Evolutionary conservation across 805 yeast genomes (phyloP).

Genomic region (Candida methanosorbosa): DNA sequence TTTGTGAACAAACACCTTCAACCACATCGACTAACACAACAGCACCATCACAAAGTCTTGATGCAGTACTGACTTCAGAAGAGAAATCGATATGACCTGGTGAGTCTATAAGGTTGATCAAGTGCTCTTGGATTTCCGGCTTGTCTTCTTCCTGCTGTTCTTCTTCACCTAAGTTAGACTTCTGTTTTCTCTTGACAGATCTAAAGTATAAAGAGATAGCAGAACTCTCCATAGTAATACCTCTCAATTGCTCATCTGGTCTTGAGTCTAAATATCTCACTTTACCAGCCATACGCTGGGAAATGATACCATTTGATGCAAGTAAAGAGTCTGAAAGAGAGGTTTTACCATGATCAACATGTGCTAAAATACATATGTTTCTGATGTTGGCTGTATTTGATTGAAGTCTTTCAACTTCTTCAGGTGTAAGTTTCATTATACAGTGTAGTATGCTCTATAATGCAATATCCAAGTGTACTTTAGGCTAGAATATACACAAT

Average conservation of each 20-base stretch:
- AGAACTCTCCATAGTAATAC: slow-evolving; percentile 96
- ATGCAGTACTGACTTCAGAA: slow-evolving; percentile 92
- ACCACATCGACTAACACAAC: slow-evolving; percentile 92
- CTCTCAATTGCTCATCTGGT: slow-evolving; percentile 92
- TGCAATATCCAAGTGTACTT: too few species aligned
- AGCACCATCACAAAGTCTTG: slow-evolving; percentile 95
- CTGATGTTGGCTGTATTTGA: slow-evolving; percentile 61
- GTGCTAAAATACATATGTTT: slow-evolving; percentile 93
- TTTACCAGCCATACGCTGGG: slow-evolving; percentile 92
- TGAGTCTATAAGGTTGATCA: slow-evolving; percentile 89
- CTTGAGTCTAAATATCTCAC: slow-evolving; percentile 88
- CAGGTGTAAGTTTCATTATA: slow-evolving; percentile 55
- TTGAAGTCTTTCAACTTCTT: slow-evolving; percentile 60
- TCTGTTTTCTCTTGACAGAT: slow-evolving; percentile 39
- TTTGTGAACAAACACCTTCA: slow-evolving; percentile 97
- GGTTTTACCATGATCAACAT: slow-evolving; percentile 98
- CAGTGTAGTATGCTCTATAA: too few species aligned
- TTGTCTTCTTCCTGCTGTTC: slow-evolving; percentile 1
- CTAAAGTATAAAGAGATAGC: slow-evolving; percentile 91
- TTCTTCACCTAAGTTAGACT: not conserved
- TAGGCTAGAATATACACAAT: too few species aligned
- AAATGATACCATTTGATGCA: slow-evolving; percentile 94
- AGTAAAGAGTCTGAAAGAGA: slow-evolving; percentile 85
- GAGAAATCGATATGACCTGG: slow-evolving; percentile 99
- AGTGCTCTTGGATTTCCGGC: slow-evolving; percentile 53